A percentile compares a stretch with the other conserved stretches of the same genome.
These are phyloP conservation scores for Boletus coccyginus DNA, from an alignment of 768 basidiomycete species.

Conservation along the genomic window DNA sequence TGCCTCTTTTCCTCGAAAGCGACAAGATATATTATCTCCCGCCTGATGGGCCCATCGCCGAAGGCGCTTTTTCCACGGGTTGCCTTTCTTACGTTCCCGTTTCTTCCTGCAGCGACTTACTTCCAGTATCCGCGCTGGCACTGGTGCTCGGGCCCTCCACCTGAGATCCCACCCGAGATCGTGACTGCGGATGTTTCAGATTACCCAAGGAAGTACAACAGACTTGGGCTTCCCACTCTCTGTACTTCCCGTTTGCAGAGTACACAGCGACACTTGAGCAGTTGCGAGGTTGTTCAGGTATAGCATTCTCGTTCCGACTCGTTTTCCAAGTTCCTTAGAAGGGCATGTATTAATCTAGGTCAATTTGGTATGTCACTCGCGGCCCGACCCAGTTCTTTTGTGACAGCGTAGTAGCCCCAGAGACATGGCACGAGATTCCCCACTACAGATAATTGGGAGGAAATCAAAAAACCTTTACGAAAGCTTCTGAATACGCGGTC, in stretches of 20 bases:
- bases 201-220: slow-evolving; percentile 26
- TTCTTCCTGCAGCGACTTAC: slow-evolving; percentile 11
- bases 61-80: slow-evolving; percentile 1
- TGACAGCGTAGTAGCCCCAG: slow-evolving; percentile 52
- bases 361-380: slow-evolving; percentile 24
- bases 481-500: slow-evolving; percentile 50
- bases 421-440: slow-evolving; percentile 81
- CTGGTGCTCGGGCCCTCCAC: neutral
- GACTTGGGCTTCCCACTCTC: slow-evolving; percentile 62
- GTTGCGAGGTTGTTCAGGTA: slow-evolving; percentile 62
- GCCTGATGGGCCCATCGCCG: neutral
- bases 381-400: neutral
- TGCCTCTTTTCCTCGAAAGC: slow-evolving; percentile 5
- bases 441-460: slow-evolving; percentile 44
- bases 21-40: slow-evolving; percentile 2
- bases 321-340: neutral
- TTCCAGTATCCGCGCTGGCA: slow-evolving; percentile 11
- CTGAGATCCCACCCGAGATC: neutral
- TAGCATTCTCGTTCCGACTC: neutral
- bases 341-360: slow-evolving; percentile 11
- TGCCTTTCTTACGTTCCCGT: slow-evolving; percentile 11
- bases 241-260: slow-evolving; percentile 47
- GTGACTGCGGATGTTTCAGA: neutral
- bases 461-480: slow-evolving; percentile 46
- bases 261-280: slow-evolving; percentile 46